Evolutionary conservation across 768 basidiomycete species (phyloP).

Genomic region (Crassisporium funariophilum): DNA sequence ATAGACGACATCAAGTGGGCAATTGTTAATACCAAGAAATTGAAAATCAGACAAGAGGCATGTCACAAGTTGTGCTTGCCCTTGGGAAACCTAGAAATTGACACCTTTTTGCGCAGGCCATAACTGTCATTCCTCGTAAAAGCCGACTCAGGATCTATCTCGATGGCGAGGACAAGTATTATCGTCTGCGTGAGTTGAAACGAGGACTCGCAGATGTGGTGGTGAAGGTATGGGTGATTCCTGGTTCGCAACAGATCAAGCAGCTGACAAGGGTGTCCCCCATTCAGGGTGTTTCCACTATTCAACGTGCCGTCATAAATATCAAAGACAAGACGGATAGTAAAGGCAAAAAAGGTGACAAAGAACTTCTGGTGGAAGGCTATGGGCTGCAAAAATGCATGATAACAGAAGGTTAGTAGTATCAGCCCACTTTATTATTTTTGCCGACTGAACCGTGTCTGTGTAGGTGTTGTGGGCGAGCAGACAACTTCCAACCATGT

Average conservation of each 20-base stretch:
- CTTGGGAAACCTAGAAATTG: not conserved
- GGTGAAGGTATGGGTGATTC: constrained; percentile 72
- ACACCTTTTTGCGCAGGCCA: constrained; percentile 49
- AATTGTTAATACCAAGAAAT: constrained; percentile 81
- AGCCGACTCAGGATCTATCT: constrained; percentile 79
- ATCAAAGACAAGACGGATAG: constrained; percentile 87
- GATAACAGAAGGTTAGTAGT: constrained; percentile 83
- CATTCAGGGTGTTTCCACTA: constrained; percentile 76
- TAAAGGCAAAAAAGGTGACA: constrained; percentile 82
- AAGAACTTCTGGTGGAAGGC: constrained; percentile 94
- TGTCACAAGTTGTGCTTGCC: not conserved
- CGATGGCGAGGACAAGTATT: constrained; percentile 78
- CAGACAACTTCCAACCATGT: constrained; percentile 96
- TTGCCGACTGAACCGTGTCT: not conserved
- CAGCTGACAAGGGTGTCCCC: not conserved
- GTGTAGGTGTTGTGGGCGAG: constrained; percentile 89
- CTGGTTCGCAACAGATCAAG: not conserved
- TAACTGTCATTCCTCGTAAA: constrained; percentile 74
- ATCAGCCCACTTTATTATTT: constrained; percentile 3
- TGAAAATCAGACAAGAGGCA: constrained; percentile 91
- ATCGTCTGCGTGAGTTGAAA: constrained; percentile 83
- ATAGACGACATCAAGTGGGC: constrained; percentile 93
- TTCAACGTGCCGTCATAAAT: constrained; percentile 93
- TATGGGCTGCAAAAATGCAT: constrained; percentile 97
- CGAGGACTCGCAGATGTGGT: constrained; percentile 82